Evolutionary conservation across 192 early-diverging fungal species (phyloP).

Genomic region (Mortierella hygrophila): DNA sequence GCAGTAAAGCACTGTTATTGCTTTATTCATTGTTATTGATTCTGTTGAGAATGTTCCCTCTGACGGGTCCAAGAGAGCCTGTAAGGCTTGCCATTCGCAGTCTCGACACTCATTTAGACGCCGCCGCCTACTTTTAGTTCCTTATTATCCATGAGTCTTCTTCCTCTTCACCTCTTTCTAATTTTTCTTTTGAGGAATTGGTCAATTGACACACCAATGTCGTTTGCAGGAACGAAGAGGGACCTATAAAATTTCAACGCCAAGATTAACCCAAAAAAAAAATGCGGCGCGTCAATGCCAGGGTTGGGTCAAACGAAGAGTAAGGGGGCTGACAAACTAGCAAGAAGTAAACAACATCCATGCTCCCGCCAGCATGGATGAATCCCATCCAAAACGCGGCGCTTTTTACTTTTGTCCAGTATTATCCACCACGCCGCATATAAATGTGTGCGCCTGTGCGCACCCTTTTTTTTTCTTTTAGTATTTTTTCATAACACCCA

Average conservation of each 20-base stretch:
- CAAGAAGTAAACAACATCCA: not conserved
- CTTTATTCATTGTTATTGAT: not conserved
- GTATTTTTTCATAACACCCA: not conserved
- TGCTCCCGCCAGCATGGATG: not conserved
- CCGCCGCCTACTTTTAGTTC: not conserved
- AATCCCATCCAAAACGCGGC: not conserved
- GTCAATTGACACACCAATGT: not conserved
- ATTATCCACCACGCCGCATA: not conserved
- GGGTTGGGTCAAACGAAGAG: not conserved
- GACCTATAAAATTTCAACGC: not conserved
- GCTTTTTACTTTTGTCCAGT: not conserved
- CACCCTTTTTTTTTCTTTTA: not conserved
- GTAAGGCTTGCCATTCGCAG: not conserved
- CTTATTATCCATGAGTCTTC: not conserved
- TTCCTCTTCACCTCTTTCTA: not conserved
- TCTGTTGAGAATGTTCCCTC: not conserved
- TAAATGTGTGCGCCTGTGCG: constrained; percentile 2
- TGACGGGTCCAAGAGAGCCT: not conserved
- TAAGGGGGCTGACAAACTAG: not conserved
- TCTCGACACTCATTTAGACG: not conserved
- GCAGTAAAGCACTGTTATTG: not conserved
- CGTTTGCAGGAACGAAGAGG: not conserved
- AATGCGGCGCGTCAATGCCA: not conserved
- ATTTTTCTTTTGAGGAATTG: not conserved
- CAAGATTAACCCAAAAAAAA: not conserved